Percentiles rank a stretch among this genome's conserved stretches.
phyloP scores from a whole-genome alignment of 1,284 basidiomycete genomes.

The Hortiboletus rubellus region DNA sequence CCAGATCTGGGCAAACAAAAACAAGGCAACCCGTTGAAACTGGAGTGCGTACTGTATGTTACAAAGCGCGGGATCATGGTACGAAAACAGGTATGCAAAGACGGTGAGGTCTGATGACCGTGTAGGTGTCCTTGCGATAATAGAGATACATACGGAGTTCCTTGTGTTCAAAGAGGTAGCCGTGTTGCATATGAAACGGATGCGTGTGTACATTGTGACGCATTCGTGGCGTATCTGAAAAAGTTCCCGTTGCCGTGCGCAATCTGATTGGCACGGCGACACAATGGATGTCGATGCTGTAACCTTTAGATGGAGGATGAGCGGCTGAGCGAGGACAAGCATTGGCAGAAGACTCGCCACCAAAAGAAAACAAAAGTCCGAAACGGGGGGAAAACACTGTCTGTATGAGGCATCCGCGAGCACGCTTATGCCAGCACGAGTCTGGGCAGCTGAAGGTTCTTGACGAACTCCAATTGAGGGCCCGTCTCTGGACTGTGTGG shows the following conservation, averaged over 20 bases:
- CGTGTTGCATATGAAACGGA: conserved; percentile 9
- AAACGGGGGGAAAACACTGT: background rate
- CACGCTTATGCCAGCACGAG: conserved; percentile 22
- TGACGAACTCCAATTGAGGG: conserved; percentile 70
- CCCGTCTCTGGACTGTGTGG: conserved; percentile 78
- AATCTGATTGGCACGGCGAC: conserved; percentile 1
- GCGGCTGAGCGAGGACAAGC: no score
- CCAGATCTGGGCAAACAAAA: background rate
- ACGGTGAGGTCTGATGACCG: background rate
- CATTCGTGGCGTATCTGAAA: conserved; percentile 16
- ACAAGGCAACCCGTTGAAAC: conserved; percentile 25
- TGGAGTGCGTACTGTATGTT: conserved; percentile 4
- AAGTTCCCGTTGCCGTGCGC: background rate
- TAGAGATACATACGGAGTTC: conserved; percentile 24
- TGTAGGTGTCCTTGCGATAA: conserved; percentile 17
- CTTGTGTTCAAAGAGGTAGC: conserved; percentile 4
- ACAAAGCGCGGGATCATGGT: conserved; percentile 19
- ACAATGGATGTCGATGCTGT: conserved; percentile 1
- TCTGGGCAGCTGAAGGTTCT: conserved; percentile 43
- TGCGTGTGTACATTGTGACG: conserved; percentile 30
- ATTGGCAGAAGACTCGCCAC: conserved; percentile 4
- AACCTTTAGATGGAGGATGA: background rate
- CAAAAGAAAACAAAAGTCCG: background rate
- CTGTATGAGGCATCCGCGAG: background rate
- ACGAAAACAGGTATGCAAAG: conserved; percentile 18